phyloP scores from a whole-genome alignment of 768 basidiomycete genomes.

The Leccinum subtestaceum region DNA sequence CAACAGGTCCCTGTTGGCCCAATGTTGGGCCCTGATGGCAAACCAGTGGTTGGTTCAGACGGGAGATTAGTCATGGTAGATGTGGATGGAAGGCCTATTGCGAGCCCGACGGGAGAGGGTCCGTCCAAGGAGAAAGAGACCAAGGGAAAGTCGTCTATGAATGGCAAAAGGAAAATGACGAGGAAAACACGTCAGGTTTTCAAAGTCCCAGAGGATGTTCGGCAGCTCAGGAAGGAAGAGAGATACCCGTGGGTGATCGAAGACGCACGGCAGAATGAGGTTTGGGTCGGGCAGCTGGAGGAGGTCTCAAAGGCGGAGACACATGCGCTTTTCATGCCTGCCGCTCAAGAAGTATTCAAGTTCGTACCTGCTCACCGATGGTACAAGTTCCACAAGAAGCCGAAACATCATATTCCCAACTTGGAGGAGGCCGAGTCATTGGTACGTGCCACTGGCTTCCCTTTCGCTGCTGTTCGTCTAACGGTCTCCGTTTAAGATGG shows the following conservation, averaged over 20 bases:
- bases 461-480: neutral
- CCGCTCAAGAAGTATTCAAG: conserved; percentile 77
- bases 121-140: conserved; percentile 32
- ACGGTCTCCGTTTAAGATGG: conserved; percentile 19
- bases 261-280: conserved; percentile 65
- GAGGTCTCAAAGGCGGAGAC: conserved; percentile 68
- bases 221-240: conserved; percentile 82
- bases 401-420: conserved; percentile 68
- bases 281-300: conserved; percentile 83
- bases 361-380: conserved; percentile 86
- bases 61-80: conserved; percentile 82
- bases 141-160: conserved; percentile 43
- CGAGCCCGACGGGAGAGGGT: conserved; percentile 31
- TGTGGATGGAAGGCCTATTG: conserved; percentile 69
- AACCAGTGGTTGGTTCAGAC: conserved; percentile 75
- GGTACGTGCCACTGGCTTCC: conserved; percentile 39
- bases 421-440: conserved; percentile 65
- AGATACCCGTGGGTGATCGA: conserved; percentile 92
- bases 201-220: conserved; percentile 70
- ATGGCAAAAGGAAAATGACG: conserved; percentile 71
- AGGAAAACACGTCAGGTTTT: conserved; percentile 85
- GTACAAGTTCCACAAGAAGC: conserved; percentile 91
- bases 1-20: conserved; percentile 58
- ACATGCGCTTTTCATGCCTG: conserved; percentile 82
- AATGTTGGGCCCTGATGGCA: conserved; percentile 81